Base-by-base conservation (phyloP, 2,329 filamentous ascomycete genomes). In the Pseudopyricularia cyperi region DNA sequence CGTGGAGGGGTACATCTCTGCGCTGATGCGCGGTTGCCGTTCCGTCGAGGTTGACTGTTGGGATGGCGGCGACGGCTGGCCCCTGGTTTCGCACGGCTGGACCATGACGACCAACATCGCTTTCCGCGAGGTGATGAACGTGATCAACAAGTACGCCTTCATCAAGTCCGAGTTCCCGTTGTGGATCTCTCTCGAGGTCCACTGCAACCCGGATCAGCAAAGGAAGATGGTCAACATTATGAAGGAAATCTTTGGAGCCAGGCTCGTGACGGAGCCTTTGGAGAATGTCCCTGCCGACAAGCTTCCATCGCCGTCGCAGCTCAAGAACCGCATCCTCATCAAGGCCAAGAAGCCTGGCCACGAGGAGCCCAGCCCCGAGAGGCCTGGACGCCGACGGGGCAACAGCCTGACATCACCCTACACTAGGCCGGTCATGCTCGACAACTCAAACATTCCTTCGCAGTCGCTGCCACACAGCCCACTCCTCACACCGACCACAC, bases 1-100 rank as follows among this genome's bases (percentile, higher is more conserved):
- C 62, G 87, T 94, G 2, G 93, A 98, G 66, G 89, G 89, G 44
- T 98, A 98, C 68, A 94, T 97, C 59, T 82, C 83, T 8, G 88
- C 90, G 3, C 76, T 98, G 7, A 83, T 87, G 56, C 85, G 87
- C 55, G 90, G 90, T 8, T 98, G 93, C 65, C 86, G 93, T 49
- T 97, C 93, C 65, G 84, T 98, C 46, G 93, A 98, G 68, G 89
- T 98, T 51, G 93, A 98, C 67, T 97, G 91, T 68, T 98, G 93
- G 93, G 89, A 98, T 66, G 93, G 93, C 15, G 77, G 80, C 51
- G 85, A 95, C 63, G 89, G 88, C 37, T 80, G 88, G 60, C 93
- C 93, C 1, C 81, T 89, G 51, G 93, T 98, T 32, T 89, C 88
- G 55, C 93, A 98, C 61, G 93, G 93, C 24, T 83, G 84, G 54